These are phyloP conservation scores for Circinella minor DNA, from an alignment of 371 early-diverging fungal genomes.

Conservation along the genomic window DNA sequence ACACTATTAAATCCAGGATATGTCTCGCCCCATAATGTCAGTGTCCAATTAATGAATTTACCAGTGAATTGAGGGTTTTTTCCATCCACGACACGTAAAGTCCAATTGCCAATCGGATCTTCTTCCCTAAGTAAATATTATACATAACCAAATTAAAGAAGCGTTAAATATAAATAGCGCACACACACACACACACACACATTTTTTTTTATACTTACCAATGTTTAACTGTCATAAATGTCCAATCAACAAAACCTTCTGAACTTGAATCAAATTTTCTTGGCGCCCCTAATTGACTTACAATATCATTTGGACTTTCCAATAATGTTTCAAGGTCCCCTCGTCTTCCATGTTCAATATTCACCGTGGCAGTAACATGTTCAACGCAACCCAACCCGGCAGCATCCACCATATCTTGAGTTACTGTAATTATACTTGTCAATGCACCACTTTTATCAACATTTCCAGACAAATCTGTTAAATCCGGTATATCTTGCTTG, in stretches of 20 bases:
- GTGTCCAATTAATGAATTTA: conserved; percentile 61
- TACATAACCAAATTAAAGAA: too few species aligned
- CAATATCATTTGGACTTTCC: conserved; percentile 69
- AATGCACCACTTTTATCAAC: conserved; percentile 24
- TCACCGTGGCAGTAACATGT: conserved; percentile 84
- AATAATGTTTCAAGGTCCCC: conserved; percentile 85
- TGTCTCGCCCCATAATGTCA: conserved; percentile 75
- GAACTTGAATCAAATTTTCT: conserved; percentile 69
- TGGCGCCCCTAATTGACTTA: conserved; percentile 72
- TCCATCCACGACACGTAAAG: conserved; percentile 64
- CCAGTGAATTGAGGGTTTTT: conserved; percentile 52
- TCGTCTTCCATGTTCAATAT: conserved; percentile 74
- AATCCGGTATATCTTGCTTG: conserved; percentile 41
- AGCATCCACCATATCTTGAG: conserved; percentile 42
- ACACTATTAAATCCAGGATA: conserved; percentile 15
- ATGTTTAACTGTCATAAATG: conserved; percentile 94
- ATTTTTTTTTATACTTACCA: conserved; percentile 64
- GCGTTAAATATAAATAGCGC: too few species aligned
- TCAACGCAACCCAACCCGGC: conserved; percentile 69
- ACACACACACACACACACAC: too few species aligned
- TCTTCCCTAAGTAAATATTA: conserved; percentile 22
- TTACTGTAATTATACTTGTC: conserved; percentile 37
- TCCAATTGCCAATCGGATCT: conserved; percentile 58
- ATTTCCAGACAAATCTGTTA: conserved; percentile 25
- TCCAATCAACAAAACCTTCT: conserved; percentile 86